Base-by-base conservation (phyloP, 2,329 filamentous ascomycete species). In the Aspergillus sp. region DNA sequence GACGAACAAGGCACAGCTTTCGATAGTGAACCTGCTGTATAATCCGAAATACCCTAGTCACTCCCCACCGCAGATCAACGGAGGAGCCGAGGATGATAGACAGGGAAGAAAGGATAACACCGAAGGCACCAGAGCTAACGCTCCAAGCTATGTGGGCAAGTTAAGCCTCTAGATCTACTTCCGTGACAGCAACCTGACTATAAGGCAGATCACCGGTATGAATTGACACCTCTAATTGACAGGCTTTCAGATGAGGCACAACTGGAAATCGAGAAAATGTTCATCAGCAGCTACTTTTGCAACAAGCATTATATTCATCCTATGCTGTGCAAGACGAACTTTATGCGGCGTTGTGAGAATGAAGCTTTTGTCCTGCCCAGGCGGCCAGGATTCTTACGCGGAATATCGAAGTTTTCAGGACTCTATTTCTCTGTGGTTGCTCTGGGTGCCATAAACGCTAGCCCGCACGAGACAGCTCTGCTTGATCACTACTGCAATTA, bases 361-460 rank as follows among this genome's bases (percentile, higher is more conserved):
- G 67, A 71, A 39, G 62, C 69, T 21, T 69, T 67, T 54, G 47
- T 57, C 5, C 23, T 44, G 27, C 36, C 54, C 13, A 62, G 55
- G 44, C 62, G 62, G 47, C 13, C 49, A 8, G 19, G 25, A 10
- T 61, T 64, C 23, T 52, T 42, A 19, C 54, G 55, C 15, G 63
- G 59, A 3, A 36, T 30, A 6, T 64, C 60, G 10, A 63, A 59
- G 36, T 70, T 73, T 38, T 52, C 66, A 8, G 66, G 68, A 13
- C 60, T 73, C 7, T 73, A 71, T 62, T 68, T 71, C 52, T 66
- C 70, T 1, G 68, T 72, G 10, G 63, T 72, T 23, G 70, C 71
- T 15, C 41, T 71, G 39, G 71, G 71, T 8, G 70, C 71, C 17
- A 70, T 73, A 5, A 70, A 68, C 39, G 68, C 69, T 5, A 70